Evolutionary conservation across 176 grass and related monocot species (phyloP), one percentile per base, ranked within the genome.

Genomic region (Poa pratensis): DNA sequence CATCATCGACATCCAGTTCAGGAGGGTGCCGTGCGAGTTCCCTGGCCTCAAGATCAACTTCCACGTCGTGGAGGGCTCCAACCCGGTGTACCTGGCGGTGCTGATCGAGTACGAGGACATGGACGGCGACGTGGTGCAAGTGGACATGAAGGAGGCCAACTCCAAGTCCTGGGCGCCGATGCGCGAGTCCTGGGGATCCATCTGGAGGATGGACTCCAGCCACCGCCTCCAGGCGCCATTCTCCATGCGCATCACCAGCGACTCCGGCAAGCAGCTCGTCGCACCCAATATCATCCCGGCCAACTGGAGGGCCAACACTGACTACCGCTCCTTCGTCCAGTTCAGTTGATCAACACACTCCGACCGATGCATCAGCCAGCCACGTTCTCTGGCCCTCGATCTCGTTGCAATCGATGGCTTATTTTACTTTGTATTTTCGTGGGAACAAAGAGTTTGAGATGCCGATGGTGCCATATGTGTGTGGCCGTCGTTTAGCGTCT

Each of bases 151-250:
- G 86, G 86, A 94, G 84, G 43, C 86, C 19, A 55, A 30, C 5
- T 80, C 80, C 0, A 0, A 0, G 52, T 61, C 75, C 13, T 96
- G 94, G 94, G 69, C 74, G 14, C 76, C 76, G 1, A 75, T 94
- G 91, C 87, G 61, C 42, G 80, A 87, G 49, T 94, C 85, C 0
- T 97, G 87, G 91, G 91, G 89, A 1, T 87, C 87, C 32, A 51
- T 94, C 30, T 94, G 94, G 94, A 68, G 84, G 3, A 63, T 92
- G 37, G 89, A 94, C 89, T 50, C 94, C 24, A 86, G 88, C 79
- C 76, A 78, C 75, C 71, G 49, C 19, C 83, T 93, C 14, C 66
- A 76, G 46, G 82, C 42, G 0, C 94, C 94, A 0, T 97, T 97
- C 85, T 92, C 94, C 6, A 43, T 97, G 28, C 85, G 82, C 76